phyloP scores from a whole-genome alignment of 257 asterid species.

The Scutellaria baicalensis region DNA sequence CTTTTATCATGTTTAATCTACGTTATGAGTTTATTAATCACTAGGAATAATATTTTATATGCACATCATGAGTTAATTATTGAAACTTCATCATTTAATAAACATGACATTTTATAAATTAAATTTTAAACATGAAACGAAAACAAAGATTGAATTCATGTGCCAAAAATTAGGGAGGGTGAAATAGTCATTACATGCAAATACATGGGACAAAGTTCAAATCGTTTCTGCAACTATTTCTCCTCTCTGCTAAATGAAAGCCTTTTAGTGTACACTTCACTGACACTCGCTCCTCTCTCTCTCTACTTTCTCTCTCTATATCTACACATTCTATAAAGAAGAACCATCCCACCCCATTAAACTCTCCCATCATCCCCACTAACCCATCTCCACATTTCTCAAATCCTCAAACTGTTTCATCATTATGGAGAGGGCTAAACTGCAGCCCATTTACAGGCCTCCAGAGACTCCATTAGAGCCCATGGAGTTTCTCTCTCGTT shows the following conservation, averaged over 20 bases:
- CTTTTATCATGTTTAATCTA: too few species aligned
- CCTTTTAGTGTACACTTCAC: conserved; percentile 6
- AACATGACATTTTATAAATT: too few species aligned
- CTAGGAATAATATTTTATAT: too few species aligned
- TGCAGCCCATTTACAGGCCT: conserved; percentile 51
- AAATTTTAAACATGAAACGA: too few species aligned
- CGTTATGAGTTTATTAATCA: too few species aligned
- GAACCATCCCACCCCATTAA: conserved; percentile 1
- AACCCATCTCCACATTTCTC: not conserved
- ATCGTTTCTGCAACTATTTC: conserved; percentile 14
- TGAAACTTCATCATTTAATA: too few species aligned
- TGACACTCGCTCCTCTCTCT: conserved; percentile 13
- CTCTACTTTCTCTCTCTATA: conserved; percentile 11
- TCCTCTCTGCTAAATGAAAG: conserved; percentile 21
- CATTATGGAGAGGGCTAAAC: conserved; percentile 43
- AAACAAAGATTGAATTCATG: too few species aligned
- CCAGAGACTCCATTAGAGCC: conserved; percentile 92
- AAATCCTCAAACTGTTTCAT: not conserved
- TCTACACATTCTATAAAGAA: conserved; percentile 17
- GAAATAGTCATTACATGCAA: conserved; percentile 3
- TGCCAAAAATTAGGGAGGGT: not conserved
- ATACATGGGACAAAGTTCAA: conserved; percentile 25
- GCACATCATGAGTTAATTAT: too few species aligned
- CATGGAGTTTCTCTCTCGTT: conserved; percentile 92
- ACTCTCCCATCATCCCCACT: not conserved